Conservation (phyloP, 2,329 filamentous ascomycete species). For the Fusarium piperis region DNA sequence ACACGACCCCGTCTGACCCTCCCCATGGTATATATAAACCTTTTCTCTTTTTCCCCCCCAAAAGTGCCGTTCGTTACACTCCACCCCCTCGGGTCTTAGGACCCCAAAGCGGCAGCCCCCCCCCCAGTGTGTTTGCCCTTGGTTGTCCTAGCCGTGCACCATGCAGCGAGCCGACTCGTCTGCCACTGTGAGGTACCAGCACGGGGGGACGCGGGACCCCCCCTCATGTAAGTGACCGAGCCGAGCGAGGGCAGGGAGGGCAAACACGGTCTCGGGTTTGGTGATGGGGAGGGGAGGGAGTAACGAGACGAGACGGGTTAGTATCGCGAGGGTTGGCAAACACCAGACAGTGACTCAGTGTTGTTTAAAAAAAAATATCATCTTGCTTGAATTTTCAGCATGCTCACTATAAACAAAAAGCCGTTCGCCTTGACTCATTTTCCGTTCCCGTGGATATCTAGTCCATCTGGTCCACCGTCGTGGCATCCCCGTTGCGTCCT, state of each 20-base stretch:
- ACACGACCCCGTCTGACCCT: conserved; percentile 3
- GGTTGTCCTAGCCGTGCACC: conserved; percentile 17
- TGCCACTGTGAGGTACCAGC: conserved; percentile 15
- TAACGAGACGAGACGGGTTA: conserved; percentile 30
- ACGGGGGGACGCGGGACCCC: conserved; percentile 4
- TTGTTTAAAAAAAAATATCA: background rate
- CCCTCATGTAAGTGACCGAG: background rate
- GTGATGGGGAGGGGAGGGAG: conserved; percentile 15
- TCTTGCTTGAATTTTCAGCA: background rate
- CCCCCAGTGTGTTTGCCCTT: conserved; percentile 18
- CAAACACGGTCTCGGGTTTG: conserved; percentile 32
- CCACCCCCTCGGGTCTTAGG: conserved; percentile 26
- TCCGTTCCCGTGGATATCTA: conserved; percentile 15
- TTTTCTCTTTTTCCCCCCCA: background rate
- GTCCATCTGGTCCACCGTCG: conserved; percentile 49
- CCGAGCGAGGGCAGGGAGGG: conserved; percentile 19
- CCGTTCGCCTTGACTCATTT: conserved; percentile 1
- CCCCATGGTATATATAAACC: conserved; percentile 11
- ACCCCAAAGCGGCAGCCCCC: conserved; percentile 19
- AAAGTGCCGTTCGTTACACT: conserved; percentile 29
- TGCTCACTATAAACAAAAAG: conserved; percentile 4
- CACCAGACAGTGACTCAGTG: background rate
- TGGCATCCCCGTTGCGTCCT: conserved; percentile 32
- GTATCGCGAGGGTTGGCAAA: conserved; percentile 21
- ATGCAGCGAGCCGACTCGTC: conserved; percentile 25